Evolutionary conservation across 495 filamentous ascomycete species (phyloP).

Genomic region (Hapsidospora chrysogenum): DNA sequence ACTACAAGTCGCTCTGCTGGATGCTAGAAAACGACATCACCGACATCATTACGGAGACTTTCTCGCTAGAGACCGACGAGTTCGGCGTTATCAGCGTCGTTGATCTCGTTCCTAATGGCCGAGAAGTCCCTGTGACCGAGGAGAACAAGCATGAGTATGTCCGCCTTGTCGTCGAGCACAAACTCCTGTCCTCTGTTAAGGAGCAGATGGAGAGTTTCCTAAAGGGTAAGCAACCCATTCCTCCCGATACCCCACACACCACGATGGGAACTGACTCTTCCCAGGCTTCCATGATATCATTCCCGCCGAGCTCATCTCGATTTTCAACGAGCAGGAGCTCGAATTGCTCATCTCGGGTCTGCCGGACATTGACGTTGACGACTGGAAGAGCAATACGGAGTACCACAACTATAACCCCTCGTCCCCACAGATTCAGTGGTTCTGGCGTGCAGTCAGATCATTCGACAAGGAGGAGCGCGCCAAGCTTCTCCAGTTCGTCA

Average conservation of each 20-base stretch:
- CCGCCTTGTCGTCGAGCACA: constrained; percentile 83
- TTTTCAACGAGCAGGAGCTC: constrained; percentile 97
- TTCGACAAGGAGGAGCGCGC: constrained; percentile 99
- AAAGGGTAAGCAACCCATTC: constrained; percentile 40
- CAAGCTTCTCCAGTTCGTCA: constrained; percentile 95
- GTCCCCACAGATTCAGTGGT: constrained; percentile 97
- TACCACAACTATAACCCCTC: constrained; percentile 95
- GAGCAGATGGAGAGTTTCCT: constrained; percentile 93
- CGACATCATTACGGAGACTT: constrained; percentile 96
- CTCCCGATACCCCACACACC: constrained; percentile 8
- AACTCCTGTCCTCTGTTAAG: constrained; percentile 75
- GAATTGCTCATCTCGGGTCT: constrained; percentile 94
- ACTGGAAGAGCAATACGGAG: constrained; percentile 98
- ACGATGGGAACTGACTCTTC: not conserved
- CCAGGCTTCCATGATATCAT: constrained; percentile 96
- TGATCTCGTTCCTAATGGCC: constrained; percentile 74
- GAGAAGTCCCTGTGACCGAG: constrained; percentile 85
- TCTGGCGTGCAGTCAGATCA: constrained; percentile 95
- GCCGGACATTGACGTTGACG: constrained; percentile 92
- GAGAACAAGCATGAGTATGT: constrained; percentile 99
- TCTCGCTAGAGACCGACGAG: constrained; percentile 80
- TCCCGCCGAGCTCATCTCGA: constrained; percentile 79
- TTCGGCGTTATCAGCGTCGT: constrained; percentile 81
- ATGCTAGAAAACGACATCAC: constrained; percentile 98
- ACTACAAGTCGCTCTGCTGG: constrained; percentile 98